phyloP scores from a whole-genome alignment of 2,329 filamentous ascomycete genomes.

The Sordariomycetes sp. region DNA sequence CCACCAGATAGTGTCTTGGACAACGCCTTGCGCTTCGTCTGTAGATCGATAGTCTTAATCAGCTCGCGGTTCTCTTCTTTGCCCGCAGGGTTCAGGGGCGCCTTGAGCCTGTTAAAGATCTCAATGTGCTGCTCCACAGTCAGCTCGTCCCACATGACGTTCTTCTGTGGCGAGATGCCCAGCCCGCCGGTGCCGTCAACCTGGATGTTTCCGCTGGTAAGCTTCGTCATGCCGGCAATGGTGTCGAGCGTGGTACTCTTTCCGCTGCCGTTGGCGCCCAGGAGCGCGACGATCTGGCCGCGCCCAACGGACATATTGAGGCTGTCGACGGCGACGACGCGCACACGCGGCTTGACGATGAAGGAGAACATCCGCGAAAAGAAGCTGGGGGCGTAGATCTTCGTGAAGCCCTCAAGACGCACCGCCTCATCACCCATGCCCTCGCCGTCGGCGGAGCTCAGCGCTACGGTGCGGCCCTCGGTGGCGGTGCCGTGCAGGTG shows the following conservation, averaged over 20 bases:
- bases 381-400: conserved; percentile 58
- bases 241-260: conserved; percentile 85
- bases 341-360: conserved; percentile 35
- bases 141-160: conserved; percentile 83
- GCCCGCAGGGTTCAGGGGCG: conserved; percentile 38
- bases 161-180: conserved; percentile 84
- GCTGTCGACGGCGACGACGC: conserved; percentile 66
- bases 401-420: conserved; percentile 59
- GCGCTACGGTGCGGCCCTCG: conserved; percentile 28
- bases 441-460: conserved; percentile 7
- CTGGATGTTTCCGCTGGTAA: conserved; percentile 63
- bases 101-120: conserved; percentile 76
- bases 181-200: conserved; percentile 69
- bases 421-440: conserved; percentile 38
- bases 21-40: conserved; percentile 56
- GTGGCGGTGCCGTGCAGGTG: conserved; percentile 63
- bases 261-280: conserved; percentile 82
- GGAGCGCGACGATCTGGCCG: conserved; percentile 73
- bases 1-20: conserved; percentile 76
- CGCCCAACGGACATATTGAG: conserved; percentile 58
- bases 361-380: conserved; percentile 39
- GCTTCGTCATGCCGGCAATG: conserved; percentile 68
- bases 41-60: conserved; percentile 60
- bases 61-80: conserved; percentile 48
- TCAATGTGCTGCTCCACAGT: conserved; percentile 74